Evolutionary conservation across 106 monocot species (phyloP).

Genomic region (Apostasia shenzhenica): DNA sequence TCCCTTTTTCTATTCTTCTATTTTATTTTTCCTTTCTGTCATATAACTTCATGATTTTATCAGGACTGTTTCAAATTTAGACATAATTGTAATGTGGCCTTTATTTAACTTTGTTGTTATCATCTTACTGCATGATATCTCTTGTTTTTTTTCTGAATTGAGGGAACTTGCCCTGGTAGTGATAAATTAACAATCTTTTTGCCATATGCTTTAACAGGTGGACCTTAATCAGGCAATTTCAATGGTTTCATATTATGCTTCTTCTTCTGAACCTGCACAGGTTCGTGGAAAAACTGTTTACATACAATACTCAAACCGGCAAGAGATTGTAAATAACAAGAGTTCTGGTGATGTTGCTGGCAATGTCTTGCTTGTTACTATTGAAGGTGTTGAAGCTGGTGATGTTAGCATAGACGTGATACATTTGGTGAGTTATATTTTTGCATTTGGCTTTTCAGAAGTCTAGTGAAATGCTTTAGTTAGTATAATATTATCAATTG

Average conservation of each 20-base stretch:
- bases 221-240: constrained; percentile 74
- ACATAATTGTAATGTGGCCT: too few species aligned
- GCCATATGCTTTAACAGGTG: constrained; percentile 12
- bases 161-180: too few species aligned
- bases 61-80: too few species aligned
- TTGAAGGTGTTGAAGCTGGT: constrained; percentile 73
- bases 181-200: too few species aligned
- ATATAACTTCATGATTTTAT: too few species aligned
- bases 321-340: constrained; percentile 78
- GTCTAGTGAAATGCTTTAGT: background rate
- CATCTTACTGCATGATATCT: too few species aligned
- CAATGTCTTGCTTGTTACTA: constrained; percentile 72
- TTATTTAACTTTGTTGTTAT: too few species aligned
- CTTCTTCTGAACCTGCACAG: constrained; percentile 65
- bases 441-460: too few species aligned
- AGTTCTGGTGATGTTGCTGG: constrained; percentile 58
- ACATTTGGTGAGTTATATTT: constrained; percentile 38
- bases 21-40: too few species aligned
- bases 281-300: constrained; percentile 79
- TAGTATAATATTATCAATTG: background rate
- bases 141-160: too few species aligned
- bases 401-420: constrained; percentile 85
- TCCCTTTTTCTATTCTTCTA: too few species aligned
- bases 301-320: constrained; percentile 71
- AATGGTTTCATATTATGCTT: constrained; percentile 75